These are phyloP conservation scores for Staphylotrichum longicolle DNA, from an alignment of 495 filamentous ascomycete species.

Conservation along the genomic window DNA sequence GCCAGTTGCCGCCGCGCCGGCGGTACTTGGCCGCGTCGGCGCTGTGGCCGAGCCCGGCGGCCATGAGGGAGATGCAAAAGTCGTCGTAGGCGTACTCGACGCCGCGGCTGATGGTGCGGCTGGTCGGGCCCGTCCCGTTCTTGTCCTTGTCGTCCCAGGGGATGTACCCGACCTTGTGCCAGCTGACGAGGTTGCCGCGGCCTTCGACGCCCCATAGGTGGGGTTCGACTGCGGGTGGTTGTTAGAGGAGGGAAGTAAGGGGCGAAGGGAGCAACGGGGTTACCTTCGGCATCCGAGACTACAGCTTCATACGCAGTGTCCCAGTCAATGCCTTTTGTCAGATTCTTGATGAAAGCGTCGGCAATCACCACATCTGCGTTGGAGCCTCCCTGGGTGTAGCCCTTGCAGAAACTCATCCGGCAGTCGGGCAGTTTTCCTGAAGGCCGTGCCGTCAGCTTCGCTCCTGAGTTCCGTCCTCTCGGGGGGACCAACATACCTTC, in stretches of 20 bases:
- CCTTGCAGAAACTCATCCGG: constrained; percentile 61
- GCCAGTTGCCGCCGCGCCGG: constrained; percentile 56
- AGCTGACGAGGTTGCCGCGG: constrained; percentile 61
- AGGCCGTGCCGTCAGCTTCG: not conserved
- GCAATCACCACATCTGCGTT: constrained; percentile 70
- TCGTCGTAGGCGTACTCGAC: constrained; percentile 77
- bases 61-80: constrained; percentile 57
- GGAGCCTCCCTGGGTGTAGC: constrained; percentile 69
- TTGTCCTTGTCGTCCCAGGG: constrained; percentile 59
- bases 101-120: constrained; percentile 62
- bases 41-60: constrained; percentile 51
- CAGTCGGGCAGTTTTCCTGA: constrained; percentile 57
- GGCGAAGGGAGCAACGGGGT: no score
- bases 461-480: constrained; percentile 19
- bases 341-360: constrained; percentile 66
- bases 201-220: constrained; percentile 61
- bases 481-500: constrained; percentile 49
- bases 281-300: constrained; percentile 66
- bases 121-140: constrained; percentile 58
- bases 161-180: constrained; percentile 62
- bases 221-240: constrained; percentile 46
- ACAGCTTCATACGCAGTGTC: constrained; percentile 65
- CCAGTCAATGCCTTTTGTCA: constrained; percentile 62
- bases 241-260: no score
- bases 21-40: constrained; percentile 55